Percentiles rank a stretch among this genome's conserved stretches.
These are phyloP conservation scores for Cladophialophora exuberans DNA, from an alignment of 2,329 filamentous ascomycete genomes.

Conservation along the genomic window DNA sequence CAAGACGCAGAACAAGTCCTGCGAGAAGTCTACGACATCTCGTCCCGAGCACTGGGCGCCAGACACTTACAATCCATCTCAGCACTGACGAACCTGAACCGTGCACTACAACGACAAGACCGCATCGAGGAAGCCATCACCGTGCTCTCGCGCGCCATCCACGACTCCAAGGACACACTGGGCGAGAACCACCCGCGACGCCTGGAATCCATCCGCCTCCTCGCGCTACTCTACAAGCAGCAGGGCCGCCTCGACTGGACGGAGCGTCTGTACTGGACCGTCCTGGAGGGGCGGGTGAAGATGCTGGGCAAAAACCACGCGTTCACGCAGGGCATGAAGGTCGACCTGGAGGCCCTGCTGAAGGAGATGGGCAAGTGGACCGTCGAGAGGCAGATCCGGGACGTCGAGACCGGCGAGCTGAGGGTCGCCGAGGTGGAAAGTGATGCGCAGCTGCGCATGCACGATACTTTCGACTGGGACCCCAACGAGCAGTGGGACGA, in stretches of 20 bases:
- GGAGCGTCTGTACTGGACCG: constrained; percentile 27
- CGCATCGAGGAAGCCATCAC: constrained; percentile 28
- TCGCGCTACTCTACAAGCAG: constrained; percentile 21
- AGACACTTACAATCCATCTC: constrained; percentile 29
- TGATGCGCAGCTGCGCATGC: constrained; percentile 17
- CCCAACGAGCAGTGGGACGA: constrained; percentile 21
- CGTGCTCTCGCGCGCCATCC: constrained; percentile 22
- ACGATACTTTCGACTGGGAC: constrained; percentile 30
- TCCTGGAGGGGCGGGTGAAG: constrained; percentile 29
- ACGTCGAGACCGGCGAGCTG: neutral
- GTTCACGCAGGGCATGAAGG: constrained; percentile 26
- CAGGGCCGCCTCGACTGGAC: constrained; percentile 9
- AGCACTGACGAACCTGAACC: constrained; percentile 26
- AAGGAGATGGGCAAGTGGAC: constrained; percentile 25
- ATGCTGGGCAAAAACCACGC: constrained; percentile 30
- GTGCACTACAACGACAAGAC: constrained; percentile 22
- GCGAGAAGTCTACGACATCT: constrained; percentile 24
- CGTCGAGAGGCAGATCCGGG: neutral
- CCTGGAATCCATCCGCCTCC: constrained; percentile 24
- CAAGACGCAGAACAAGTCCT: constrained; percentile 26
- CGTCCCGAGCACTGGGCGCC: constrained; percentile 21
- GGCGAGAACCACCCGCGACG: constrained; percentile 29
- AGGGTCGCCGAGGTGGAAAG: constrained; percentile 11
- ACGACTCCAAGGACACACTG: constrained; percentile 27
- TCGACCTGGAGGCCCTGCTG: constrained; percentile 20